phyloP scores from a whole-genome alignment of 345 rosid species.

The Anacardium occidentale region DNA sequence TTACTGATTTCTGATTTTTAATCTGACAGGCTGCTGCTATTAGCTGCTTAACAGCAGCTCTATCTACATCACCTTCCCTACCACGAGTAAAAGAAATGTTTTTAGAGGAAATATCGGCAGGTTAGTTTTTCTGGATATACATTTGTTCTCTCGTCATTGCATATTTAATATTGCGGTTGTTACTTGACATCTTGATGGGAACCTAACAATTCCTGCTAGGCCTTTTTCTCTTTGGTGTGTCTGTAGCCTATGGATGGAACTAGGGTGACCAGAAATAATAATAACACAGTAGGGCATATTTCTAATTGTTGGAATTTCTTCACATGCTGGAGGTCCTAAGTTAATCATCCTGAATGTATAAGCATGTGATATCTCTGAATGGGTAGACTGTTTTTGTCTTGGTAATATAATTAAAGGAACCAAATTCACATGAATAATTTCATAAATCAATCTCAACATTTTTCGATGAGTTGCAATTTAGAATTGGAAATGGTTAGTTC shows the following conservation, averaged over 20 bases:
- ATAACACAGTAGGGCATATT: not conserved
- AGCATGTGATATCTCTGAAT: not conserved
- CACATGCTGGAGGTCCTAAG: not conserved
- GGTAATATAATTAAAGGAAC: conserved; percentile 1
- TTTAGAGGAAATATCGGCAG: conserved; percentile 56
- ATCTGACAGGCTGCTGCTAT: conserved; percentile 62
- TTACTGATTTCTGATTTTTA: not conserved
- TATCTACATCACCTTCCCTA: conserved; percentile 68
- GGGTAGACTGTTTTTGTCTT: not conserved
- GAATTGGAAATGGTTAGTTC: not conserved
- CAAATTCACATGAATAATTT: not conserved
- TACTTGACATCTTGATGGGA: not conserved
- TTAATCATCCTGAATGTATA: not conserved
- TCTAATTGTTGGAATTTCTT: not conserved
- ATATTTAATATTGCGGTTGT: not conserved
- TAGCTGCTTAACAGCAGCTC: conserved; percentile 76
- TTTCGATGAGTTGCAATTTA: not conserved
- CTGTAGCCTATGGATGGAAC: not conserved
- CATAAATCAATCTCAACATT: not conserved
- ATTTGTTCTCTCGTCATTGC: not conserved
- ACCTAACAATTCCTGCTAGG: not conserved
- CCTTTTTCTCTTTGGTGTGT: not conserved
- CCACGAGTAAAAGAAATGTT: conserved; percentile 61
- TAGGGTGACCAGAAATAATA: not conserved
- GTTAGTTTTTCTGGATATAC: conserved; percentile 27